phyloP scores from a whole-genome alignment of 2,329 filamentous ascomycete species.

The Chaetoscypha palmicola region DNA sequence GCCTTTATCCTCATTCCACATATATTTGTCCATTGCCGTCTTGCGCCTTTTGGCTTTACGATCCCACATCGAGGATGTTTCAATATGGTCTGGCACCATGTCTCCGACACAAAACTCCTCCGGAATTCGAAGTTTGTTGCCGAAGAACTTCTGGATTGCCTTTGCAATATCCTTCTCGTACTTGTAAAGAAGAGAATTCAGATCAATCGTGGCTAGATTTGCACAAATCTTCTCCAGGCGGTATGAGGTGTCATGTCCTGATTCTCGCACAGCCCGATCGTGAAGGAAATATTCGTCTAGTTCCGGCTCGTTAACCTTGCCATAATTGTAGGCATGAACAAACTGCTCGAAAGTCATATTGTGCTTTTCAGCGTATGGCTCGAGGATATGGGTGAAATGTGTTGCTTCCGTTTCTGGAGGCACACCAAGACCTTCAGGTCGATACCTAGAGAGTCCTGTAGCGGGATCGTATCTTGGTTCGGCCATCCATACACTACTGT shows the following conservation, averaged over 20 bases:
- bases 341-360: slow-evolving; percentile 77
- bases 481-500: slow-evolving; percentile 29
- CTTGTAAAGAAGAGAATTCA: slow-evolving; percentile 93
- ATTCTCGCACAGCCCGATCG: slow-evolving; percentile 91
- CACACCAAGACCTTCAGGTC: slow-evolving; percentile 45
- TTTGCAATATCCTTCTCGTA: slow-evolving; percentile 92
- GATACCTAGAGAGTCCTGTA: slow-evolving; percentile 46
- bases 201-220: slow-evolving; percentile 84
- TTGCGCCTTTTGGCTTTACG: slow-evolving; percentile 79
- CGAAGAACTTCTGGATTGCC: slow-evolving; percentile 76
- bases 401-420: slow-evolving; percentile 50
- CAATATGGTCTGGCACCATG: slow-evolving; percentile 59
- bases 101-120: slow-evolving; percentile 69
- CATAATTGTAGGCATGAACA: slow-evolving; percentile 79
- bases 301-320: slow-evolving; percentile 71
- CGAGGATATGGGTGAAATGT: slow-evolving; percentile 42
- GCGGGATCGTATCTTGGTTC: slow-evolving; percentile 41
- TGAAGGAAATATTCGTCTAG: slow-evolving; percentile 94
- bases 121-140: slow-evolving; percentile 75
- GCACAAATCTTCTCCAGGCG: slow-evolving; percentile 83
- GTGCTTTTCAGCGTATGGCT: slow-evolving; percentile 46
- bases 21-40: slow-evolving; percentile 79
- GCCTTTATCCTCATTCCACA: slow-evolving; percentile 86
- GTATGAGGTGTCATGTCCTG: slow-evolving; percentile 93
- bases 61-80: slow-evolving; percentile 86